Conservation (phyloP, 2,329 filamentous ascomycete species). For the Cordyceps farinosa region DNA sequence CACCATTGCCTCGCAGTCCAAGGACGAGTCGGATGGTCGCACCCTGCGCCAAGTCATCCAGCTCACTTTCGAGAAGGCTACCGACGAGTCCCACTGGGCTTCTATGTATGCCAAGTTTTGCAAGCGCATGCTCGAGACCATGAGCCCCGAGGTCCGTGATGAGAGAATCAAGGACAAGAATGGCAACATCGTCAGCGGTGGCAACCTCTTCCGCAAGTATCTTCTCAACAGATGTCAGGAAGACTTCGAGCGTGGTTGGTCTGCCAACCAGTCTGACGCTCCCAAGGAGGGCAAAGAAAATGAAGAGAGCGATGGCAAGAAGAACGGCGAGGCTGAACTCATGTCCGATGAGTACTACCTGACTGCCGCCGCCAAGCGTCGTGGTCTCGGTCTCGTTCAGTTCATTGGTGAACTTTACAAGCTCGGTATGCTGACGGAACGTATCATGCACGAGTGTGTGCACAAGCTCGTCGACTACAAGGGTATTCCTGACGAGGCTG, state of each 20-base stretch:
- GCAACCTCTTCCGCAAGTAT: constrained; percentile 96
- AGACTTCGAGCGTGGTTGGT: constrained; percentile 98
- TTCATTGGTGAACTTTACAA: constrained; percentile 99
- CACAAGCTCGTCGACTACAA: constrained; percentile 95
- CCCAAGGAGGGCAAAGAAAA: constrained; percentile 60
- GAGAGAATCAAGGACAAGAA: constrained; percentile 91
- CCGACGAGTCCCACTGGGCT: constrained; percentile 97
- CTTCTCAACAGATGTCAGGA: constrained; percentile 97
- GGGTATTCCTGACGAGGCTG: constrained; percentile 87
- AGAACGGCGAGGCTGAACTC: constrained; percentile 70
- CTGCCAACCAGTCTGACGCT: constrained; percentile 74
- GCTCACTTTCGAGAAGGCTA: constrained; percentile 98
- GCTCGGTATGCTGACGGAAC: constrained; percentile 95
- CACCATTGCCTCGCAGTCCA: constrained; percentile 87
- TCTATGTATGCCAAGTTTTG: constrained; percentile 99
- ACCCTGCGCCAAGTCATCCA: constrained; percentile 97
- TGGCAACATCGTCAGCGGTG: constrained; percentile 83
- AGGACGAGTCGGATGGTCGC: constrained; percentile 89
- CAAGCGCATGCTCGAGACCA: constrained; percentile 91
- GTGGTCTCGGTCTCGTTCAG: constrained; percentile 94
- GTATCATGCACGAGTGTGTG: constrained; percentile 99
- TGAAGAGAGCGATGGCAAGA: constrained; percentile 38
- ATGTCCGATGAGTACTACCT: constrained; percentile 96
- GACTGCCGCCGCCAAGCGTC: constrained; percentile 90
- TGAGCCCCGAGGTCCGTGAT: constrained; percentile 92